Conservation (phyloP, 495 filamentous ascomycete species). For the Lindgomyces ingoldianus region DNA sequence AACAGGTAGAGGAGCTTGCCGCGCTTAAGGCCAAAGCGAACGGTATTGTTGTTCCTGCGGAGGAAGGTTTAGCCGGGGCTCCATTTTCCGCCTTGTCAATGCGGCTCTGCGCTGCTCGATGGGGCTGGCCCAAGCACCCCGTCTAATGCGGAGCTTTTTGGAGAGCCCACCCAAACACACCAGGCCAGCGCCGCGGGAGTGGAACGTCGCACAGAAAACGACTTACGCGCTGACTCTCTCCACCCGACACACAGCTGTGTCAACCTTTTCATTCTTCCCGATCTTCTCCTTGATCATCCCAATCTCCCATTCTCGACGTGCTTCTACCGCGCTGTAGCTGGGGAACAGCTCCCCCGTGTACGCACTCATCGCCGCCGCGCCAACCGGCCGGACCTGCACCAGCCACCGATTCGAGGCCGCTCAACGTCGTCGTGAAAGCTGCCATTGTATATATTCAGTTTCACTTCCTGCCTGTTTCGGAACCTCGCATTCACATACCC, state of each 20-base stretch:
- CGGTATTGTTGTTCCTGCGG: background rate
- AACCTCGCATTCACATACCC: constrained; percentile 8
- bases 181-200: no score
- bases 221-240: constrained; percentile 30
- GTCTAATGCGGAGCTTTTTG: no score
- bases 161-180: no score
- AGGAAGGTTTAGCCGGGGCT: constrained; percentile 12
- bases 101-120: constrained; percentile 28
- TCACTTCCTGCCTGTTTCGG: background rate
- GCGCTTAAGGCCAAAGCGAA: constrained; percentile 29
- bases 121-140: no score
- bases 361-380: constrained; percentile 14
- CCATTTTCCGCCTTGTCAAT: background rate
- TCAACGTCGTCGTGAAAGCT: background rate
- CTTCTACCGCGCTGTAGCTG: constrained; percentile 28
- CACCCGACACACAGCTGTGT: constrained; percentile 25
- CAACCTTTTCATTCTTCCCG: constrained; percentile 15
- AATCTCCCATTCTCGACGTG: constrained; percentile 33
- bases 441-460: constrained; percentile 4
- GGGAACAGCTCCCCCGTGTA: constrained; percentile 23
- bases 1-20: constrained; percentile 33
- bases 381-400: constrained; percentile 1
- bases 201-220: background rate
- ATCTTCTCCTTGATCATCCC: constrained; percentile 34
- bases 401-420: background rate